These are phyloP conservation scores for Stephanodiscus minutulus DNA, from an alignment of 108 stramenopile species.

Conservation along the genomic window DNA sequence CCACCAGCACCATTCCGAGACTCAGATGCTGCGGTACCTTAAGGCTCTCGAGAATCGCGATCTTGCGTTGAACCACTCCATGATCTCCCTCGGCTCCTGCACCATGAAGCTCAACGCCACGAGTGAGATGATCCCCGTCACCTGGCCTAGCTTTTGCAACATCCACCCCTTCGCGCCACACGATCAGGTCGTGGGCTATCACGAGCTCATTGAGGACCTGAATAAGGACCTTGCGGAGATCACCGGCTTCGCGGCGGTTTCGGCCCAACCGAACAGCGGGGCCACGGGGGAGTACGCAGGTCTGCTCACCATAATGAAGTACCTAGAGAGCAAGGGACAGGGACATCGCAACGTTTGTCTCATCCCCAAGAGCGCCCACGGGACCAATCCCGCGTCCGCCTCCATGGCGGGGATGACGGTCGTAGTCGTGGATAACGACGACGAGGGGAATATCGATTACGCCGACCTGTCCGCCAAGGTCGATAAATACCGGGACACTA, in stretches of 20 bases:
- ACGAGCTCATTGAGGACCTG: constrained; percentile 92
- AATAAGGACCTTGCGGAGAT: constrained; percentile 96
- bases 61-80: constrained; percentile 95
- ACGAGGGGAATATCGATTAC: constrained; percentile 92
- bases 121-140: constrained; percentile 98
- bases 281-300: constrained; percentile 99
- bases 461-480: constrained; percentile 92
- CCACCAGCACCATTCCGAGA: constrained; percentile 94
- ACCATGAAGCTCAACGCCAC: constrained; percentile 99
- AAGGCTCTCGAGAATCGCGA: constrained; percentile 96
- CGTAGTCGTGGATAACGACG: constrained; percentile 95
- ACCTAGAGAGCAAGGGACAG: constrained; percentile 83
- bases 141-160: constrained; percentile 95
- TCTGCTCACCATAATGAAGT: constrained; percentile 90
- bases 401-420: constrained; percentile 97
- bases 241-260: constrained; percentile 99
- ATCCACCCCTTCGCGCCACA: constrained; percentile 98
- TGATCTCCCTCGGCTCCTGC: constrained; percentile 99
- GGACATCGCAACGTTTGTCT: constrained; percentile 96
- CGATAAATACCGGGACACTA: constrained; percentile 85
- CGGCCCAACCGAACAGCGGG: constrained; percentile 97
- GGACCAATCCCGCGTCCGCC: constrained; percentile 98
- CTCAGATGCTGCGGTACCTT: constrained; percentile 98
- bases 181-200: constrained; percentile 93
- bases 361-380: constrained; percentile 98